These are phyloP conservation scores for Nigrograna mackinnonii DNA, from an alignment of 2,329 filamentous ascomycete genomes.

Conservation along the genomic window DNA sequence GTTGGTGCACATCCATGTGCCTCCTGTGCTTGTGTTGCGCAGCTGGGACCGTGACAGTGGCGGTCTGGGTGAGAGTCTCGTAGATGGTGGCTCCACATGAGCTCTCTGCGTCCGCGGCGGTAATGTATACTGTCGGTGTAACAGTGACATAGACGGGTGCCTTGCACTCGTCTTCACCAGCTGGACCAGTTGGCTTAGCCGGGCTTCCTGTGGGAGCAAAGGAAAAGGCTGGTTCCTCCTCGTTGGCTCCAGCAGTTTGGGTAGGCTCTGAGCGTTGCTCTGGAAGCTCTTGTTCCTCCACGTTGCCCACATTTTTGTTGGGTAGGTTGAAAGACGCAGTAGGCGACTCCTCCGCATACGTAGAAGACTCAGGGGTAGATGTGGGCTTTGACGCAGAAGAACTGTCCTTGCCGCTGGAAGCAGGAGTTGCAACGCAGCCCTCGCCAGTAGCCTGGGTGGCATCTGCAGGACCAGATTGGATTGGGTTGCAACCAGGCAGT, in stretches of 20 bases:
- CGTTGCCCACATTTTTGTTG: not conserved
- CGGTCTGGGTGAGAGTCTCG: conserved; percentile 25
- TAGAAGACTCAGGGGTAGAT: conserved; percentile 5
- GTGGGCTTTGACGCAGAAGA: conserved; percentile 9
- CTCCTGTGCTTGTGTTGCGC: conserved; percentile 14
- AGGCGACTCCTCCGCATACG: not conserved
- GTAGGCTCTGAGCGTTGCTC: not conserved
- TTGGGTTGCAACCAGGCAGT: conserved; percentile 44
- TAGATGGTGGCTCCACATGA: conserved; percentile 16
- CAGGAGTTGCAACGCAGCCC: conserved; percentile 23
- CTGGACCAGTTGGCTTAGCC: conserved; percentile 3
- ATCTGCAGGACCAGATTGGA: conserved; percentile 37
- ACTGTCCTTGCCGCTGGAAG: conserved; percentile 2
- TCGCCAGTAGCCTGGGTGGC: conserved; percentile 30
- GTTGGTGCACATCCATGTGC: conserved; percentile 11
- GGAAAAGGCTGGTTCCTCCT: conserved; percentile 8
- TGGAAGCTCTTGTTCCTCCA: not conserved
- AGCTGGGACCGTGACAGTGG: conserved; percentile 25
- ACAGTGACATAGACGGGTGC: conserved; percentile 26
- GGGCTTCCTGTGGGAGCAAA: conserved; percentile 8
- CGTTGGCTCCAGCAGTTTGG: not conserved
- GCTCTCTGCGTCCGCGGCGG: no score
- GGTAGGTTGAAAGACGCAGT: not conserved
- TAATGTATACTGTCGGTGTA: conserved; percentile 30
- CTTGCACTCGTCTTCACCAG: conserved; percentile 22